A percentile compares a stretch with the other conserved stretches of the same genome.
These are phyloP conservation scores for Geotrichum citri-aurantii DNA, from an alignment of 1,139 yeast species.

Conservation along the genomic window DNA sequence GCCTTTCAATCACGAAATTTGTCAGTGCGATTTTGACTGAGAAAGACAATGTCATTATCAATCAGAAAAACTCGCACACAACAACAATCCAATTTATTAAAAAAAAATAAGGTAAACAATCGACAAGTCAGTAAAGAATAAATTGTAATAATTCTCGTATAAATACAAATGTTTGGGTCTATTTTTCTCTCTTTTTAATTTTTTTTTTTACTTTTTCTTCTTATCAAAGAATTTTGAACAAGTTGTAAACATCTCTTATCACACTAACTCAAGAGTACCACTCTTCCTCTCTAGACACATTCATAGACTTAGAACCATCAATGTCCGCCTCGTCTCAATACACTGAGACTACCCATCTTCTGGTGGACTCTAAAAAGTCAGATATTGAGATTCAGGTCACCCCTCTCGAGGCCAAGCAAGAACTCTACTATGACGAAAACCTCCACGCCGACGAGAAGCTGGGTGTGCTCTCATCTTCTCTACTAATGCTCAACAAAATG, in stretches of 20 bases:
- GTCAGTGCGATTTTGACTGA: neutral
- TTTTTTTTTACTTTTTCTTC: too few species aligned
- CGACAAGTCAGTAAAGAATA: too few species aligned
- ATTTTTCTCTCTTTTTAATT: too few species aligned
- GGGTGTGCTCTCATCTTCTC: slow-evolving; percentile 56
- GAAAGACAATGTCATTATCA: neutral
- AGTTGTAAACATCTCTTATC: too few species aligned
- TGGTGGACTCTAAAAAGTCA: neutral
- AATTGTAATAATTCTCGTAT: too few species aligned
- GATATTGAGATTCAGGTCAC: slow-evolving; percentile 1
- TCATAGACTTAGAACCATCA: neutral
- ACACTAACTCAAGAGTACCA: too few species aligned
- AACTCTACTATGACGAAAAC: neutral
- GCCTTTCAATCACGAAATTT: neutral
- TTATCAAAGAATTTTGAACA: too few species aligned
- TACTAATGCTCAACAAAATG: slow-evolving; percentile 70
- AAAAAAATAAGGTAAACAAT: neutral
- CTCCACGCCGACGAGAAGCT: slow-evolving; percentile 23
- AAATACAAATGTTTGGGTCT: too few species aligned
- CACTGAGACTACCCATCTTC: slow-evolving; percentile 1
- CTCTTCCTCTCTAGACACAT: neutral
- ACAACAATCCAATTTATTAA: too few species aligned
- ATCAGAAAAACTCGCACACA: neutral
- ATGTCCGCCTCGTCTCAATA: neutral
- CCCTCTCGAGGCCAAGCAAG: neutral